Evolutionary conservation across 2,329 filamentous ascomycete genomes (phyloP).

Genomic region (Tolypocladium pustulatum): DNA sequence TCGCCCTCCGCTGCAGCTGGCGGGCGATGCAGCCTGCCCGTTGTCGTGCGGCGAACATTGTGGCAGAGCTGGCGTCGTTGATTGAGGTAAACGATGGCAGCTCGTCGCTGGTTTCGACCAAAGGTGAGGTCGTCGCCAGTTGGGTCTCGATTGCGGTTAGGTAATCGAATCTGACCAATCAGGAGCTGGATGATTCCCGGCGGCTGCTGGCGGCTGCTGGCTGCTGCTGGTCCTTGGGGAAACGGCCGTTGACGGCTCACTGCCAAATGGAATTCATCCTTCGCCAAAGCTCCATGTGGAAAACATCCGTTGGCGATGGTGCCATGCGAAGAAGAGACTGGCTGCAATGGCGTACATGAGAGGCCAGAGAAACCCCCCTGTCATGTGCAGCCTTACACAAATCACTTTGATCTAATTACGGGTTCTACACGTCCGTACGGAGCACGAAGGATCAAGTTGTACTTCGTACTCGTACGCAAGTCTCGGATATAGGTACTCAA

Average conservation of each 20-base stretch:
- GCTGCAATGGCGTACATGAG: background rate
- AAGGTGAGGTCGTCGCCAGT: slow-evolving; percentile 17
- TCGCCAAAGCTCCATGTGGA: background rate
- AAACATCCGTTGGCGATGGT: background rate
- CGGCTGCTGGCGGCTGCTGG: background rate
- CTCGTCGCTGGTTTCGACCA: slow-evolving; percentile 4
- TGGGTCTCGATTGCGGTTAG: slow-evolving; percentile 12
- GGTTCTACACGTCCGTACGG: background rate
- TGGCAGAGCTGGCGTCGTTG: slow-evolving; percentile 19
- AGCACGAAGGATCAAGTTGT: background rate
- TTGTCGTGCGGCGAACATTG: slow-evolving; percentile 34
- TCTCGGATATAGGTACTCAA: background rate
- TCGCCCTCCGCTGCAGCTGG: slow-evolving; percentile 24
- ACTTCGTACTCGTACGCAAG: background rate
- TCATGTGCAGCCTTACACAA: background rate
- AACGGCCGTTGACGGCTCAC: background rate
- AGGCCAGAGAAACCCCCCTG: background rate
- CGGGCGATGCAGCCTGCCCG: slow-evolving; percentile 28
- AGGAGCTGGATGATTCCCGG: background rate
- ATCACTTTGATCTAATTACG: background rate
- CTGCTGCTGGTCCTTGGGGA: background rate
- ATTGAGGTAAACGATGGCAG: slow-evolving; percentile 17
- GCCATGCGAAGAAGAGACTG: background rate
- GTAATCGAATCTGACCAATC: slow-evolving; percentile 17
- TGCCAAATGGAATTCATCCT: background rate